phyloP scores from a whole-genome alignment of 352 stramenopile genomes.

The Globisporangium polare region DNA sequence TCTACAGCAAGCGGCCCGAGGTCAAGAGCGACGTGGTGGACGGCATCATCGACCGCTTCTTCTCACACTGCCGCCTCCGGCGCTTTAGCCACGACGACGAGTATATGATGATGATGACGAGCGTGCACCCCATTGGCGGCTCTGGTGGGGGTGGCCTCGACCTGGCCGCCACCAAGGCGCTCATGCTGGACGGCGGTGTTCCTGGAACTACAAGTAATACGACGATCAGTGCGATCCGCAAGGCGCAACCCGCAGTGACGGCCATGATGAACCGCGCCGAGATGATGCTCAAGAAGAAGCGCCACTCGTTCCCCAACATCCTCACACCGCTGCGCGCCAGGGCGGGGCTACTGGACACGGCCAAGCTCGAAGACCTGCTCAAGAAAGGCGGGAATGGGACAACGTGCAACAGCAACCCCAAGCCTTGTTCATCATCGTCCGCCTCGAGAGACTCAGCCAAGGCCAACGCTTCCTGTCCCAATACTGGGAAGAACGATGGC shows the following conservation, averaged over 20 bases:
- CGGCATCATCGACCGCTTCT: slow-evolving; percentile 60
- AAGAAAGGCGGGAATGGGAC: neutral
- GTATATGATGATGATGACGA: slow-evolving; percentile 19
- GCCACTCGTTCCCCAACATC: slow-evolving; percentile 67
- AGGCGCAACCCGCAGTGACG: slow-evolving; percentile 16
- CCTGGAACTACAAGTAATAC: neutral
- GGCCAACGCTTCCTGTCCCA: neutral
- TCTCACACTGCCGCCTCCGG: slow-evolving; percentile 61
- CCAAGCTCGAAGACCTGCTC: slow-evolving; percentile 11
- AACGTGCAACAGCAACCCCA: neutral
- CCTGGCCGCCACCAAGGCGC: slow-evolving; percentile 2
- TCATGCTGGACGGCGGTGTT: slow-evolving; percentile 1
- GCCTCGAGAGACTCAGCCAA: neutral
- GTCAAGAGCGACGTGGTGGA: slow-evolving; percentile 36
- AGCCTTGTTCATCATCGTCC: neutral
- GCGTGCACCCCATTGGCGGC: slow-evolving; percentile 11
- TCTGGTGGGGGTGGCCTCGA: neutral
- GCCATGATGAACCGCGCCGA: slow-evolving; percentile 24
- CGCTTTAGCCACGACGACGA: slow-evolving; percentile 64
- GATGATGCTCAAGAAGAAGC: slow-evolving; percentile 40
- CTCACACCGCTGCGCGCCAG: slow-evolving; percentile 20
- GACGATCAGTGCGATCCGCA: neutral
- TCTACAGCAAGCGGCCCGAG: slow-evolving; percentile 56
- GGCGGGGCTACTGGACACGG: slow-evolving; percentile 7
- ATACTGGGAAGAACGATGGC: slow-evolving; percentile 8